Evolutionary conservation across 805 yeast genomes (phyloP), one percentile per base, ranked within the genome.

Genomic region (Millerago galiae): DNA sequence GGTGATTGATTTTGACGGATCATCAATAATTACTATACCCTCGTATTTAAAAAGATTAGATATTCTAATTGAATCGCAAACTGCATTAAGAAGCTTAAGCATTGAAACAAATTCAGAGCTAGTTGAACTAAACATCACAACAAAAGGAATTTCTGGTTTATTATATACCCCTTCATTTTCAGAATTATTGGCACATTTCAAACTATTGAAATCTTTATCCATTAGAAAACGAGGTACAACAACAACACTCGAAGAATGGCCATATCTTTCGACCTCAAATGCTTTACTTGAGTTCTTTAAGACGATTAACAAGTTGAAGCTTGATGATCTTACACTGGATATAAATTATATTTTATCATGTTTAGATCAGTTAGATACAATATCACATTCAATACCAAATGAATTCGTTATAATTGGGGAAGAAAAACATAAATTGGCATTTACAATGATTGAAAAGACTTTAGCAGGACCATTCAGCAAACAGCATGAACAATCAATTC

Each of bases 371-470:
- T 9, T 31, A 31, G 16, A 16, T 15, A 31, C 18, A 31, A 31
- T 31, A 2, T 15, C 34, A 16, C 18, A 15, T 14, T 10, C 21
- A 15, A 14, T 16, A 9, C 21, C 11, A 15, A 12, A 31, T 15
- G 18, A 15, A 4, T 16, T 10, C 15, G 5, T 29, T 29, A 10
- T 5, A 11, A 14, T 5, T 10, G 16, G 18, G 6, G 18, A 6
- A 16, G 11, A 15, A 14, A 8, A 29, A 9, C 13, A 26, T 21
- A 18, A 14, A 34, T 12, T 31, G 13, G 18, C 34, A 31, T 10
- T 51, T 4, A 43, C 48, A 16, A 27, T 53, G 0, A 39, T 49
- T 8, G 56, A 53, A 17, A 46, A 47, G 3, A 39, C 51, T 11
- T 35, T 53, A 8, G 46, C 48, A 4, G 49, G 50, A 3, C 40